Conservation (phyloP, 2,329 filamentous ascomycete species). For the Plectosphaerella cucumerina region DNA sequence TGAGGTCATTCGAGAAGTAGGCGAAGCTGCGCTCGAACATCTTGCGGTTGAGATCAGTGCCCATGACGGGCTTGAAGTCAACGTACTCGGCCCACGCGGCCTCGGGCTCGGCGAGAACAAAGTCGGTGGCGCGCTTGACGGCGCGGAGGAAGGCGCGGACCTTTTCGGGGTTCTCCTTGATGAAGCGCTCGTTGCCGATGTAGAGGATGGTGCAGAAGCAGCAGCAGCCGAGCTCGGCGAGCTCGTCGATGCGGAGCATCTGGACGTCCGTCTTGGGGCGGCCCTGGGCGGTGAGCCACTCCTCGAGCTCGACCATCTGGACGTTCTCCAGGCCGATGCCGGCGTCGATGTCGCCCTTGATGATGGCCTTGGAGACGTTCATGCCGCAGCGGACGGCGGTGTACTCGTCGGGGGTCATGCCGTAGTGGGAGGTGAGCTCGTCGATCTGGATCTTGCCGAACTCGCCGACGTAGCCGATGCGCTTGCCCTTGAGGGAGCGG, state of each 20-base stretch:
- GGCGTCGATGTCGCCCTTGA: conserved; percentile 67
- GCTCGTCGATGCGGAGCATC: conserved; percentile 78
- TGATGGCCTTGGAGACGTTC: conserved; percentile 76
- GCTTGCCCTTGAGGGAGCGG: conserved; percentile 69
- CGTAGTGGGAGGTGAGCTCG: conserved; percentile 73
- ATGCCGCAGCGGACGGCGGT: conserved; percentile 75
- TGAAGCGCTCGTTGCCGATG: conserved; percentile 71
- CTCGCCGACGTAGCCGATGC: conserved; percentile 75
- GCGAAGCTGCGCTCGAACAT: conserved; percentile 77
- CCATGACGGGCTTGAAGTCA: conserved; percentile 69
- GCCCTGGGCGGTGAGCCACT: conserved; percentile 63
- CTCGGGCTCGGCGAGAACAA: conserved; percentile 60
- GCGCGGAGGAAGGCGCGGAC: conserved; percentile 66
- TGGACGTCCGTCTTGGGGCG: conserved; percentile 65
- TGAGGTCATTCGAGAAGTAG: conserved; percentile 70
- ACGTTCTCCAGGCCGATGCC: conserved; percentile 77
- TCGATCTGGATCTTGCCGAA: conserved; percentile 84
- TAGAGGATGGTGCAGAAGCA: conserved; percentile 81
- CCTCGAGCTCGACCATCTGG: conserved; percentile 77
- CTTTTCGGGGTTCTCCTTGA: conserved; percentile 61
- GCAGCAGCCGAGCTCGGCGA: conserved; percentile 76
- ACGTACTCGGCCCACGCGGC: conserved; percentile 65
- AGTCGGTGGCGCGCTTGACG: conserved; percentile 71
- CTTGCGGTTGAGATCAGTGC: conserved; percentile 64
- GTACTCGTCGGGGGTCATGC: conserved; percentile 69